Conservation (phyloP, 148 eudicot genomes). For the Silene latifolia region DNA sequence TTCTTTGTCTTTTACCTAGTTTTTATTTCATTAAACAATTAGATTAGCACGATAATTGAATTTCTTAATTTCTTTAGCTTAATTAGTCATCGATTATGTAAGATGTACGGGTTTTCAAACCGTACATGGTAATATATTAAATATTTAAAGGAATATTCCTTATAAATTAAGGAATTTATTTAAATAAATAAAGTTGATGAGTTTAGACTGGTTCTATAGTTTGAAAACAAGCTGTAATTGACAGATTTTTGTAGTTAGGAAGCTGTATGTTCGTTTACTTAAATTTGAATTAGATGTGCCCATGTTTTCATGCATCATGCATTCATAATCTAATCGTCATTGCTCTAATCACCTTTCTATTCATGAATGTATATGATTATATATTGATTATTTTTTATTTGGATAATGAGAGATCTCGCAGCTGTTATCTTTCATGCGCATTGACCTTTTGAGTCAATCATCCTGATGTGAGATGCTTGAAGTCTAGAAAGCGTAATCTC, state of each 20-base stretch:
- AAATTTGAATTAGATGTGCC: conserved; percentile 10
- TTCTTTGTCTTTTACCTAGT: background rate
- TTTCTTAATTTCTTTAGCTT: background rate
- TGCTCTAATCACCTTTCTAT: background rate
- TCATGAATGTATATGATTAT: background rate
- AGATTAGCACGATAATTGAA: background rate
- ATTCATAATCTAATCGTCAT: conserved; percentile 14
- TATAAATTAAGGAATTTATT: background rate
- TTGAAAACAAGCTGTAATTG: conserved; percentile 16
- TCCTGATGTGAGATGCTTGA: too few relatives aligned
- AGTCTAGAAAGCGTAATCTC: too few relatives aligned
- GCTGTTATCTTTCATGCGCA: too few relatives aligned
- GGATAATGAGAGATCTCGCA: too few relatives aligned
- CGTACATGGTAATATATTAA: background rate
- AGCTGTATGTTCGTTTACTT: conserved; percentile 17
- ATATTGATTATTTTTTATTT: background rate
- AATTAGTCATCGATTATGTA: background rate
- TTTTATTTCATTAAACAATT: background rate
- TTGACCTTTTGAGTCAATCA: too few relatives aligned
- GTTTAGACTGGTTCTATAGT: background rate
- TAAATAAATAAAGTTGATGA: background rate
- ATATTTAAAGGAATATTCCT: background rate
- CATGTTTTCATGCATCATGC: conserved; percentile 23
- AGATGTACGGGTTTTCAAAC: conserved; percentile 10
- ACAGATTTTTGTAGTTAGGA: conserved; percentile 8